These are phyloP conservation scores for Torulaspora delbrueckii DNA, from an alignment of 805 yeast species.

Conservation along the genomic window DNA sequence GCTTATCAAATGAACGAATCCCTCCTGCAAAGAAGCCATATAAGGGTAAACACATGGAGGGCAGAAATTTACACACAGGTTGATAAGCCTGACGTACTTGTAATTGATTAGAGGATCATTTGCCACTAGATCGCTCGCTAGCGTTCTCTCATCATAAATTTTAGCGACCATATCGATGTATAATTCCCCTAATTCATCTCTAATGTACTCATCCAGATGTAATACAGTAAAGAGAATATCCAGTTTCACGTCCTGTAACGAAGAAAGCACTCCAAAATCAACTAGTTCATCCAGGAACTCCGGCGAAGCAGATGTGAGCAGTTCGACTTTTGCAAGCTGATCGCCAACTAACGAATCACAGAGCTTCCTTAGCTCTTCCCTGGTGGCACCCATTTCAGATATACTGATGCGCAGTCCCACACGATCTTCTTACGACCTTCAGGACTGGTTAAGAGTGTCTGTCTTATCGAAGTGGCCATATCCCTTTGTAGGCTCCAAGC, in stretches of 20 bases:
- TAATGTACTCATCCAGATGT: slow-evolving; percentile 19
- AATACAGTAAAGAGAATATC: slow-evolving; percentile 22
- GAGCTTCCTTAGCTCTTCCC: slow-evolving; percentile 10
- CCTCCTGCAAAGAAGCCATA: slow-evolving; percentile 6
- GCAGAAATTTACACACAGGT: slow-evolving; percentile 19
- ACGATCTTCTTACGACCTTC: background rate
- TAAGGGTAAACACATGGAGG: slow-evolving; percentile 12
- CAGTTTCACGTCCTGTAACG: slow-evolving; percentile 15
- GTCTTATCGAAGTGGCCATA: background rate
- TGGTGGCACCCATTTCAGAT: background rate
- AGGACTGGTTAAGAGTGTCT: background rate
- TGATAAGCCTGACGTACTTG: slow-evolving; percentile 21
- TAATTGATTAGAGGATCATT: slow-evolving; percentile 13
- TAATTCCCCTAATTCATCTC: slow-evolving; percentile 18
- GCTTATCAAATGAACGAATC: slow-evolving; percentile 10
- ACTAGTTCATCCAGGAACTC: slow-evolving; percentile 10
- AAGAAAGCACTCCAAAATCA: slow-evolving; percentile 4
- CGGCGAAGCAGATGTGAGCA: slow-evolving; percentile 9
- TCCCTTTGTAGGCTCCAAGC: slow-evolving; percentile 2
- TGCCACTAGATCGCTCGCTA: slow-evolving; percentile 10
- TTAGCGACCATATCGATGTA: slow-evolving; percentile 14
- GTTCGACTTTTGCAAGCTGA: slow-evolving; percentile 18
- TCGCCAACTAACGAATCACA: slow-evolving; percentile 20
- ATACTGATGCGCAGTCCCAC: background rate
- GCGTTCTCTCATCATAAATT: slow-evolving; percentile 8